A percentile compares a stretch with the other conserved stretches of the same genome.
These are phyloP conservation scores for Viola pubescens DNA, from an alignment of 441 rosid genomes.

Conservation along the genomic window DNA sequence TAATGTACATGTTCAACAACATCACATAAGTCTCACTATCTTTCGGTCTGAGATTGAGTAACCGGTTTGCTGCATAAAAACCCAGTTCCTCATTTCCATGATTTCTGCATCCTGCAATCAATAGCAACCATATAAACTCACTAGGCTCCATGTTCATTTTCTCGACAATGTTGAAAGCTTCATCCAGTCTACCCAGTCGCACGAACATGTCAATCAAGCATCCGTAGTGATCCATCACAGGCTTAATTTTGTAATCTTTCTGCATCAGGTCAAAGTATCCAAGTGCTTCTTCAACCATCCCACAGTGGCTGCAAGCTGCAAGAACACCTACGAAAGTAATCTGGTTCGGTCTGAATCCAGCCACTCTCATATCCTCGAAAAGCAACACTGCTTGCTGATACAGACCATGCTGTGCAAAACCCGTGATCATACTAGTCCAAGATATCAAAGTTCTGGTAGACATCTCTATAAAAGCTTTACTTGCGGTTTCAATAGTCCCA, in stretches of 20 bases:
- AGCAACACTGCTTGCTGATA: conserved; percentile 41
- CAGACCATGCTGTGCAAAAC: conserved; percentile 35
- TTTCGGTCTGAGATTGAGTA: conserved; percentile 37
- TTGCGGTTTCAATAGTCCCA: conserved; percentile 43
- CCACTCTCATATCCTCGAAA: conserved; percentile 45
- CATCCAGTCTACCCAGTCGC: conserved; percentile 31
- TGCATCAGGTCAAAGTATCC: conserved; percentile 43
- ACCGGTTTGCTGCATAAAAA: conserved; percentile 35
- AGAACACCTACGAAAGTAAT: conserved; percentile 48
- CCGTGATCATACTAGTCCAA: conserved; percentile 59
- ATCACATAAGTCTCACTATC: conserved; percentile 23
- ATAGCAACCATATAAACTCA: conserved; percentile 30
- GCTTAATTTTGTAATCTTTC: conserved; percentile 35
- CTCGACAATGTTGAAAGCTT: conserved; percentile 36
- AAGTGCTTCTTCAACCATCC: conserved; percentile 45
- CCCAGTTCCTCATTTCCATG: conserved; percentile 36
- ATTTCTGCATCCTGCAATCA: conserved; percentile 38
- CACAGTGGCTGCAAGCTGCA: conserved; percentile 44
- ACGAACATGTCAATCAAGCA: conserved; percentile 43
- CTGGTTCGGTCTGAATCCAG: conserved; percentile 44
- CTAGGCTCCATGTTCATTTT: conserved; percentile 32
- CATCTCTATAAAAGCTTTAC: conserved; percentile 45
- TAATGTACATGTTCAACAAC: conserved; percentile 26
- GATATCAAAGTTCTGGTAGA: conserved; percentile 44
- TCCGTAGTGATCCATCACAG: conserved; percentile 43